Conservation (phyloP, 73 alveolate genomes). For the Loxodes magnus region DNA sequence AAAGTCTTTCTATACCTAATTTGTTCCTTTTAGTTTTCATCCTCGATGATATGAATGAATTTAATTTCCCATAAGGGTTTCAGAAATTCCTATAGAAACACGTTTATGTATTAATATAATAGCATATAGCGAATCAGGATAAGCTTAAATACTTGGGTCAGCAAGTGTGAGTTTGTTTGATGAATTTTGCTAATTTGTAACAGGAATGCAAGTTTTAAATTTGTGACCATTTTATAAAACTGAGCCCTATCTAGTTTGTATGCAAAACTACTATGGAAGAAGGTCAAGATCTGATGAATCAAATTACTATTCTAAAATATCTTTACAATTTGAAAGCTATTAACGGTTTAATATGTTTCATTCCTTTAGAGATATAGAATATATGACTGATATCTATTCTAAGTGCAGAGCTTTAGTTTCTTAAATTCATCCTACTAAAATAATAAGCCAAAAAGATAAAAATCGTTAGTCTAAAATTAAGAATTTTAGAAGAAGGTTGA, state of each 20-base stretch:
- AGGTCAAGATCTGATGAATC: constrained; percentile 2
- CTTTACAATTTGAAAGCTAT: background rate
- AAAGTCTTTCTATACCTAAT: no score
- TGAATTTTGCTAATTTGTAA: constrained; percentile 18
- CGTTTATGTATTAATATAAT: constrained; percentile 29
- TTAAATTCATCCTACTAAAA: background rate
- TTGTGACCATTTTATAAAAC: constrained; percentile 42
- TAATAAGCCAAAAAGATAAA: background rate
- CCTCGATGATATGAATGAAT: constrained; percentile 13
- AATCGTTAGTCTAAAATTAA: background rate
- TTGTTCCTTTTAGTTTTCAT: constrained; percentile 12
- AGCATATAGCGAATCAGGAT: constrained; percentile 19
- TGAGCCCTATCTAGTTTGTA: constrained; percentile 32
- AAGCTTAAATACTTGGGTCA: constrained; percentile 23
- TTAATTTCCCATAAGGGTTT: constrained; percentile 21
- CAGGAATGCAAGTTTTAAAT: constrained; percentile 25
- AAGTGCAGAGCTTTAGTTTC: constrained; percentile 12
- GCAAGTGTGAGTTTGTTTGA: constrained; percentile 21
- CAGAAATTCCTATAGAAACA: constrained; percentile 37
- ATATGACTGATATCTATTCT: background rate
- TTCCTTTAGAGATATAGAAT: background rate
- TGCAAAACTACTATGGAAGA: constrained; percentile 35
- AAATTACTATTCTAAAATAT: constrained; percentile 10
- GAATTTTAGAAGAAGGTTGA: background rate
- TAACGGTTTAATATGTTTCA: background rate